phyloP scores from a whole-genome alignment of 1,139 yeast species.

The Geotrichum armillariae region DNA sequence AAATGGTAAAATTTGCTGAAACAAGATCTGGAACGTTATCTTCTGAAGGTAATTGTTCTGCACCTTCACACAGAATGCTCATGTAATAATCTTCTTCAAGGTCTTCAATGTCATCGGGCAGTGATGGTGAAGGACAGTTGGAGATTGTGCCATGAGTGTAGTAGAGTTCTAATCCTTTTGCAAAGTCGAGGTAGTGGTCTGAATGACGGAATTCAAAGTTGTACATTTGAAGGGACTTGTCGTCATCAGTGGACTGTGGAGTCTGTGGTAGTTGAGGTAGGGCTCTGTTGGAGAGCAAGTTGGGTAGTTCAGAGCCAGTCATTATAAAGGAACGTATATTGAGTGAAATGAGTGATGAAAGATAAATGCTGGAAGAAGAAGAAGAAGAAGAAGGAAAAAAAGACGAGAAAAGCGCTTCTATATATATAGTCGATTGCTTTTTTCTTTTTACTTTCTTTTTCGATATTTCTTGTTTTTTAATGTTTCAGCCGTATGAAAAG shows the following conservation, averaged over 20 bases:
- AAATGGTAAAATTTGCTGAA: not conserved
- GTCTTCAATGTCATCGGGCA: constrained; percentile 62
- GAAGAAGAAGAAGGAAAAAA: not conserved
- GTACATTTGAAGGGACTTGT: constrained; percentile 1
- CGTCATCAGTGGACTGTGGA: not conserved
- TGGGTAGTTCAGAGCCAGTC: constrained; percentile 5
- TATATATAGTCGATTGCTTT: not conserved
- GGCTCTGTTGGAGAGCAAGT: constrained; percentile 1
- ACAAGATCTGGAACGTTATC: not conserved
- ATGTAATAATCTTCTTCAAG: constrained; percentile 74
- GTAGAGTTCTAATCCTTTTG: not conserved
- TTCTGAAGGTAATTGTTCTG: not conserved
- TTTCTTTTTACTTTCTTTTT: not conserved
- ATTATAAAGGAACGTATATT: too few relatives aligned
- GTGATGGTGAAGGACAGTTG: constrained; percentile 25
- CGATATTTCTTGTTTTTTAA: not conserved
- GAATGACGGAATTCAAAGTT: constrained; percentile 8
- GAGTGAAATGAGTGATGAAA: not conserved
- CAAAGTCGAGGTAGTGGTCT: not conserved
- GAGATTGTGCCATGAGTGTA: not conserved
- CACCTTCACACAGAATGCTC: constrained; percentile 1
- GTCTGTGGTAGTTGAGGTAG: constrained; percentile 10
- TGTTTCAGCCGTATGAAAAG: constrained; percentile 9
- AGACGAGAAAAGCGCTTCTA: not conserved
- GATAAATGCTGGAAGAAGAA: not conserved